Conservation (phyloP, 1,284 basidiomycete genomes). For the Cryptococcus depauperatus region DNA sequence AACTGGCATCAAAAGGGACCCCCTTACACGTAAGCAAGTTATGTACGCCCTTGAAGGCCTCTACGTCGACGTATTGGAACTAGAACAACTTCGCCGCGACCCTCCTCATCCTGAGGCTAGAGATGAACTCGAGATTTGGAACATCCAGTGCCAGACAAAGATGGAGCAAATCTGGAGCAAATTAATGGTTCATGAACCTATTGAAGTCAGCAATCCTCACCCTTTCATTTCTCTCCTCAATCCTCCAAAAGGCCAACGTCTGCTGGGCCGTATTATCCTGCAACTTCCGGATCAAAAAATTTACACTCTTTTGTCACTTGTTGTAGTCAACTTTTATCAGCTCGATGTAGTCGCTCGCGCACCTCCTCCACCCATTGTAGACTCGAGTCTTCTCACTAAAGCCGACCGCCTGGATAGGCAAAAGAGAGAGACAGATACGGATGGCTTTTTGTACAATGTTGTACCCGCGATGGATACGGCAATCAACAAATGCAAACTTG, state of each 20-base stretch:
- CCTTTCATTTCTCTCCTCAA: conserved; percentile 90
- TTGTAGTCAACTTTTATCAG: conserved; percentile 88
- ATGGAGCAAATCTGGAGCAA: conserved; percentile 71
- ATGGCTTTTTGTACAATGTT: conserved; percentile 77
- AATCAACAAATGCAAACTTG: conserved; percentile 62
- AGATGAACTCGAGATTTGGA: conserved; percentile 60
- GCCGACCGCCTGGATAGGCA: conserved; percentile 56
- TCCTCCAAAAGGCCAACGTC: conserved; percentile 84
- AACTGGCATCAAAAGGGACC: conserved; percentile 49
- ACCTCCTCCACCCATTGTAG: conserved; percentile 50
- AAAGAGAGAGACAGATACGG: conserved; percentile 80
- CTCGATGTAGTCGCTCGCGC: conserved; percentile 80
- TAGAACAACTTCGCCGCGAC: conserved; percentile 78
- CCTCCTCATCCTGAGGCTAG: conserved; percentile 52
- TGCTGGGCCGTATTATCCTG: conserved; percentile 82
- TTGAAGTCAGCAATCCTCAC: conserved; percentile 81
- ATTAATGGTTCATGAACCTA: conserved; percentile 76
- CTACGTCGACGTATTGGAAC: conserved; percentile 73
- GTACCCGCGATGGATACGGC: conserved; percentile 80
- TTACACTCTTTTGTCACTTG: conserved; percentile 77
- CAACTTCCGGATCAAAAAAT: conserved; percentile 72
- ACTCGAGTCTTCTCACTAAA: conserved; percentile 44
- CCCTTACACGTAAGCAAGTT: conserved; percentile 69
- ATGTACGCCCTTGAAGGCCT: conserved; percentile 74
- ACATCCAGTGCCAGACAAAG: conserved; percentile 51